Evolutionary conservation across 352 stramenopile genomes (phyloP).

Genomic region (Phytophthora pinifolia): DNA sequence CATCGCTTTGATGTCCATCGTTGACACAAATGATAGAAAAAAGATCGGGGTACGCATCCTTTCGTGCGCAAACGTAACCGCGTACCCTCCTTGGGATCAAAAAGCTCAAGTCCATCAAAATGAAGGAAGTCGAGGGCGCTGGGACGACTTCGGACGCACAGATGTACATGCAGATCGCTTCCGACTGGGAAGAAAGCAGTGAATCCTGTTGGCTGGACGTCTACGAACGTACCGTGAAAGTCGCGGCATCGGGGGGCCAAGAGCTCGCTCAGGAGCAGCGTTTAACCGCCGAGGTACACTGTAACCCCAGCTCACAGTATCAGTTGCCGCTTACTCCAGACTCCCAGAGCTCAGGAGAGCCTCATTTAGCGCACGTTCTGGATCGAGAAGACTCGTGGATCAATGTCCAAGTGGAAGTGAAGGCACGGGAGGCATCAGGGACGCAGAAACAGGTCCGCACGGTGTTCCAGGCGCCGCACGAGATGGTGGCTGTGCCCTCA

Average conservation of each 20-base stretch:
- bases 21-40: conserved; percentile 8
- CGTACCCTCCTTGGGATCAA: background rate
- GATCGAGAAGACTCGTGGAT: conserved; percentile 46
- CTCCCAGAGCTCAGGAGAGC: background rate
- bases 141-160: conserved; percentile 15
- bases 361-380: conserved; percentile 40
- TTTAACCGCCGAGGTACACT: conserved; percentile 14
- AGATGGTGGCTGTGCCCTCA: conserved; percentile 32
- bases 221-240: conserved; percentile 42
- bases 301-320: conserved; percentile 41
- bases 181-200: conserved; percentile 41
- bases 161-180: conserved; percentile 66
- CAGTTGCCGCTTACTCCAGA: conserved; percentile 36
- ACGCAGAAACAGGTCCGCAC: conserved; percentile 22
- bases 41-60: conserved; percentile 11
- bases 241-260: conserved; percentile 9
- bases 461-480: conserved; percentile 60
- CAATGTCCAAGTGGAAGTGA: conserved; percentile 35
- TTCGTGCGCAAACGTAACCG: background rate
- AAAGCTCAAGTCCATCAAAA: conserved; percentile 7
- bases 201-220: conserved; percentile 56
- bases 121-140: conserved; percentile 9
- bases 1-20: background rate
- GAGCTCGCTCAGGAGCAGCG: conserved; percentile 17
- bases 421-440: conserved; percentile 1